Base-by-base conservation (phyloP, 805 yeast genomes). In the Spathaspora passalidarum region DNA sequence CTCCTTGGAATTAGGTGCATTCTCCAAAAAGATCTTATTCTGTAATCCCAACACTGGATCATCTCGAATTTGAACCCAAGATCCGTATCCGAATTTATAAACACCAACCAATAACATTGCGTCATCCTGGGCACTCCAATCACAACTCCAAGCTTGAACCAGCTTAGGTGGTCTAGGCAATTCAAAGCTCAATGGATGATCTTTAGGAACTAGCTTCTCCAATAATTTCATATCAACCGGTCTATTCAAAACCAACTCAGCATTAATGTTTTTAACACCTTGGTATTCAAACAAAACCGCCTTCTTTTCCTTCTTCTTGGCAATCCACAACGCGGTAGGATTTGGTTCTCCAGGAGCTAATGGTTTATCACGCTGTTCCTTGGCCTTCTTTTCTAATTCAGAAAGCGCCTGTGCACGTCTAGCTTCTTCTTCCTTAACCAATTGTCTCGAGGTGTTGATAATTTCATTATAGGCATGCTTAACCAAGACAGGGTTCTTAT, bases 41-140 rank as follows among this genome's bases (percentile, higher is more conserved):
- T 88, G 86, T 49, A 94, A 72, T 9, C 90, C 91, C 48, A 94
- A 74, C 43, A 88, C 77, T 1, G 99, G 98, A 66, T 94, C 99
- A 67, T 94, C 99, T 60, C 99, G 76, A 39, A 94, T 91, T 59
- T 87, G 91, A 2, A 78, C 62, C 99, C 99, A 94, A 1, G 96
- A 84, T 14, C 98, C 98, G 63, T 89, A 91, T 0, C 99, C 99
- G 65, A 91, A 91, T 66, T 88, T 90, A 59, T 79, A 78, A 18
- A 92, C 86, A 52, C 99, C 99, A 29, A 87, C 80, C 49, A 94
- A 64, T 44, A 94, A 73, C 81, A 82, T 86, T 43, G 90, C 86
- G 63, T 94, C 99, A 60, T 94, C 96, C 25, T 75, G 80, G 11
- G 76, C 73, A 2, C 74, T 73, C 99, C 99, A 94, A 22, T 81